Percentiles rank a stretch among this genome's conserved stretches.
phyloP scores from a whole-genome alignment of 345 rosid genomes.

The Eucalyptus virginea region DNA sequence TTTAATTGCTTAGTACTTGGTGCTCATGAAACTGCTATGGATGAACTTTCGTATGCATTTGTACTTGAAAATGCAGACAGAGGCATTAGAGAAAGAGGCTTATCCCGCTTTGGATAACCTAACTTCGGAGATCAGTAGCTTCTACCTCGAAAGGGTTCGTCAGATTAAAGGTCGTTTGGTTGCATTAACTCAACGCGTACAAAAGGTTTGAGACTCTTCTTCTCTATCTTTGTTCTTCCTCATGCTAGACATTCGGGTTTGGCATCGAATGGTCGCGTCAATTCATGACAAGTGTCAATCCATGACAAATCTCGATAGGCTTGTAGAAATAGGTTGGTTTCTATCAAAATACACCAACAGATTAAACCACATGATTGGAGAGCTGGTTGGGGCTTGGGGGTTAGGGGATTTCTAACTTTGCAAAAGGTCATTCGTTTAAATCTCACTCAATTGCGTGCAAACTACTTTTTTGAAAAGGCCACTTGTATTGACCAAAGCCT shows the following conservation, averaged over 20 bases:
- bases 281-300: background rate
- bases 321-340: background rate
- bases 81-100: conserved; percentile 49
- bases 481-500: background rate
- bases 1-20: background rate
- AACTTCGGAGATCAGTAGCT: conserved; percentile 62
- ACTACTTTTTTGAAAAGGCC: background rate
- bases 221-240: background rate
- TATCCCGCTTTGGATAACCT: conserved; percentile 58
- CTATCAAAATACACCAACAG: rapidly evolving
- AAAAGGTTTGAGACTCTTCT: conserved; percentile 23
- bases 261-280: background rate
- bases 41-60: background rate
- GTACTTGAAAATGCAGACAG: conserved; percentile 15
- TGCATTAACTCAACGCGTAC: conserved; percentile 57
- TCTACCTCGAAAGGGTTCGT: conserved; percentile 51
- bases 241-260: background rate
- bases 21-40: background rate
- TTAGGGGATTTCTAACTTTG: background rate
- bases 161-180: conserved; percentile 60
- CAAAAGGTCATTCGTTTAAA: rapidly evolving
- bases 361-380: background rate
- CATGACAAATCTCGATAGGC: background rate
- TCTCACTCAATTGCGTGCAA: background rate
- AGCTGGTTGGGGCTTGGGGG: background rate